Evolutionary conservation across 2,329 filamentous ascomycete genomes (phyloP).

Genomic region (Setomelanomma holmii): DNA sequence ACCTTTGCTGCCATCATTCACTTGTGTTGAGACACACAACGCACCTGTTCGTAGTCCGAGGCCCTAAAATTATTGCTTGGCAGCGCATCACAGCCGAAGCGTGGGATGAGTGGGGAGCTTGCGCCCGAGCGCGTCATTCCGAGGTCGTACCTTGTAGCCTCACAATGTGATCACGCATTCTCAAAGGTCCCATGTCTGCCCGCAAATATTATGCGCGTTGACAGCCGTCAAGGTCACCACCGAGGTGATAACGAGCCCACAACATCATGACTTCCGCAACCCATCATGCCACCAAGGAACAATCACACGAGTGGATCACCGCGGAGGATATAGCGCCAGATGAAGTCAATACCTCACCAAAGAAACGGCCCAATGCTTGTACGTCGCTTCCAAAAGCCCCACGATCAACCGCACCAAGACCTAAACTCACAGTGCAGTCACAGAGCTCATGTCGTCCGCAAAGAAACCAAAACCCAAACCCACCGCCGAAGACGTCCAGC

Average conservation of each 20-base stretch:
- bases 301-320: slow-evolving; percentile 3
- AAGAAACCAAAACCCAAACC: slow-evolving; percentile 45
- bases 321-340: neutral
- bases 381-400: slow-evolving; percentile 10
- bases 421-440: slow-evolving; percentile 48
- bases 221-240: neutral
- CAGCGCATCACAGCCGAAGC: neutral
- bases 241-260: too few relatives aligned
- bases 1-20: slow-evolving; percentile 1
- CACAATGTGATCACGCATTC: too few relatives aligned
- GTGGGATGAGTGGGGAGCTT: too few relatives aligned
- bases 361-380: slow-evolving; percentile 50
- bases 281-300: neutral
- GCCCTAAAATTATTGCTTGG: slow-evolving; percentile 13
- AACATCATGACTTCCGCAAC: neutral
- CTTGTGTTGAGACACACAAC: neutral
- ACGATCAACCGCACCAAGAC: slow-evolving; percentile 1
- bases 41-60: slow-evolving; percentile 9
- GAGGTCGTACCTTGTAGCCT: neutral
- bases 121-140: neutral
- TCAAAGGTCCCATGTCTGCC: too few relatives aligned
- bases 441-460: slow-evolving; percentile 54
- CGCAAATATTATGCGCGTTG: neutral
- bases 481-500: slow-evolving; percentile 6
- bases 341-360: neutral